Evolutionary conservation across 495 filamentous ascomycete genomes (phyloP), one percentile per base, ranked within the genome.

Genomic region (Podospora bellae-mahoneyi): DNA sequence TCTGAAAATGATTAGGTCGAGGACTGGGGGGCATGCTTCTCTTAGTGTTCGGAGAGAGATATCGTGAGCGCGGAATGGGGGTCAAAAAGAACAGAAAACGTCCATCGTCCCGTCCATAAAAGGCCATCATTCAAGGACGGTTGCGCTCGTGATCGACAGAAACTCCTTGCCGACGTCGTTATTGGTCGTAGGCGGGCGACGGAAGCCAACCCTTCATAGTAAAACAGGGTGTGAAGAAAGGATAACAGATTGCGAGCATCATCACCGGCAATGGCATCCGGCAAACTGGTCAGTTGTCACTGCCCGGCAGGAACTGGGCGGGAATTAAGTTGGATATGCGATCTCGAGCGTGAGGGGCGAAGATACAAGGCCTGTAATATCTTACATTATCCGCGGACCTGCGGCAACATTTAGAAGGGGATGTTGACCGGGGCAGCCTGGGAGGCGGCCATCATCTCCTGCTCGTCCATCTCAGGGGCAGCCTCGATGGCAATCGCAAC

Each of bases 401-500:
- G 39, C 39, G 39, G 39, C 61, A 48, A 53, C 27, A 16, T 73
- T 82, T 86, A 87, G 70, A 87, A 87, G 66, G 85, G 85, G 73
- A 87, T 85, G 74, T 85, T 85, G 59, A 48, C 39, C 9, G 39
- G 39, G 15, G 82, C 78, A 28, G 83, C 76, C 20, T 81, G 69
- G 66, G 80, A 77, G 44, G 76, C 76, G 67, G 78, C 78, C 55
- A 78, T 66, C 56, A 77, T 84, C 78, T 97, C 93, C 82, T 96
- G 91, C 79, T 97, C 92, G 75, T 98, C 81, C 73, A 97, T 94
- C 75, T 97, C 93, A 61, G 87, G 84, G 64, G 90, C 88, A 65
- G 92, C 87, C 84, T 99, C 96, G 73, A 99, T 92, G 59, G 92
- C 95, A 66, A 99, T 92, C 64, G 92, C 93, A 68, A 99, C 84